Conservation (phyloP, 768 basidiomycete genomes). For the Hydnomerulius pinastri region DNA sequence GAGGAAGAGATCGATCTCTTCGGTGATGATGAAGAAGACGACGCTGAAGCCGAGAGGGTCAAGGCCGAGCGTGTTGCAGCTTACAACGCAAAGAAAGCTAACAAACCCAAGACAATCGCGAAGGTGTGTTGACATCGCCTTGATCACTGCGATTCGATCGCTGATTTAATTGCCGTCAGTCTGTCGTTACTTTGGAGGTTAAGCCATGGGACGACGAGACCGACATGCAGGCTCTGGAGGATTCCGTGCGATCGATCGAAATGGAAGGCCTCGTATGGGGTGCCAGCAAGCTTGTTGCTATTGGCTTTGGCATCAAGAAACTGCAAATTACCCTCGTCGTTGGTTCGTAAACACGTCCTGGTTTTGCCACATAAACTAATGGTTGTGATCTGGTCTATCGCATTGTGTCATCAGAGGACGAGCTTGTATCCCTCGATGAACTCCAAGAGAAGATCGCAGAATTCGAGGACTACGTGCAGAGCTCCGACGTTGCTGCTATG, state of each 20-base stretch:
- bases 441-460: slow-evolving; percentile 89
- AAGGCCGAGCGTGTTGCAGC: slow-evolving; percentile 92
- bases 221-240: slow-evolving; percentile 88
- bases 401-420: slow-evolving; percentile 74
- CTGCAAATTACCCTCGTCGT: slow-evolving; percentile 72
- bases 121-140: slow-evolving; percentile 57
- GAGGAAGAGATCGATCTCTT: slow-evolving; percentile 87
- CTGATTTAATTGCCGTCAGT: slow-evolving; percentile 53
- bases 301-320: slow-evolving; percentile 94
- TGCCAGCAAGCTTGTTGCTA: slow-evolving; percentile 85
- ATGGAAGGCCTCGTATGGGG: slow-evolving; percentile 96
- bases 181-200: slow-evolving; percentile 96
- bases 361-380: neutral
- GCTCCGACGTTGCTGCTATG: slow-evolving; percentile 90
- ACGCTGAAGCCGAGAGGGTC: slow-evolving; percentile 82
- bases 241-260: slow-evolving; percentile 81
- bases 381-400: neutral
- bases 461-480: slow-evolving; percentile 89
- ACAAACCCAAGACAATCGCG: slow-evolving; percentile 83
- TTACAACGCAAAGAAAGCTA: slow-evolving; percentile 92
- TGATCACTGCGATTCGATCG: slow-evolving; percentile 1
- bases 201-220: slow-evolving; percentile 99
- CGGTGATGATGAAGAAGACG: slow-evolving; percentile 80
- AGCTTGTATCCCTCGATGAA: slow-evolving; percentile 89
- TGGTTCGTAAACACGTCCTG: slow-evolving; percentile 37